Evolutionary conservation across 352 stramenopile genomes (phyloP).

Genomic region (Nothophytophthora sp.): DNA sequence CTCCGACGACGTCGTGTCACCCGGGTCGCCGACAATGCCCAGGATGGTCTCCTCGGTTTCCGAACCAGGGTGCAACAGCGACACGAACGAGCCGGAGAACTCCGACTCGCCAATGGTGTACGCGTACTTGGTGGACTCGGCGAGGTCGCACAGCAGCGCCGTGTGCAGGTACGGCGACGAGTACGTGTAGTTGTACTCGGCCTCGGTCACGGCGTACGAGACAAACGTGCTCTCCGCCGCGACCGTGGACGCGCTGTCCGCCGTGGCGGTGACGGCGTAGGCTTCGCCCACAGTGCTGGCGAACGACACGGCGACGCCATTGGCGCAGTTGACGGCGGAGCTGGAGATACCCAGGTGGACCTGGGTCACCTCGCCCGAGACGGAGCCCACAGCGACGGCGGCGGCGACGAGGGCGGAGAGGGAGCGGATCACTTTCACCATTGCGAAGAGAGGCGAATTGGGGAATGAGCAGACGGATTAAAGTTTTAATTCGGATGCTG

Average conservation of each 20-base stretch:
- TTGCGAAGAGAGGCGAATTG: background rate
- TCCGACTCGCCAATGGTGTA: slow-evolving; percentile 22
- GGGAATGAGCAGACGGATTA: background rate
- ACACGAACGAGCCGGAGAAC: slow-evolving; percentile 9
- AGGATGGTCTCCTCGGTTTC: slow-evolving; percentile 12
- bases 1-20: slow-evolving; percentile 11
- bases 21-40: slow-evolving; percentile 12
- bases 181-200: slow-evolving; percentile 29
- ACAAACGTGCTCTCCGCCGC: slow-evolving; percentile 4
- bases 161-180: slow-evolving; percentile 28
- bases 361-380: slow-evolving; percentile 15
- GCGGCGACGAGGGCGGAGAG: background rate
- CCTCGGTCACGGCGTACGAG: slow-evolving; percentile 11
- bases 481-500: too few relatives aligned
- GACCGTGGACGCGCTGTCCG: background rate
- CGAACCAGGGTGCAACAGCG: background rate
- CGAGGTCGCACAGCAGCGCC: slow-evolving; percentile 24
- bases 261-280: slow-evolving; percentile 7
- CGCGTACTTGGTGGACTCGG: slow-evolving; percentile 17
- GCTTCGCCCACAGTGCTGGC: slow-evolving; percentile 3
- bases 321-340: slow-evolving; percentile 5
- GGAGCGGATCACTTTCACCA: background rate
- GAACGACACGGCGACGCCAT: slow-evolving; percentile 17
- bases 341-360: slow-evolving; percentile 19
- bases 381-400: slow-evolving; percentile 4